Base-by-base conservation (phyloP, 108 stramenopile genomes). In the Cyclotella kingstonii region DNA sequence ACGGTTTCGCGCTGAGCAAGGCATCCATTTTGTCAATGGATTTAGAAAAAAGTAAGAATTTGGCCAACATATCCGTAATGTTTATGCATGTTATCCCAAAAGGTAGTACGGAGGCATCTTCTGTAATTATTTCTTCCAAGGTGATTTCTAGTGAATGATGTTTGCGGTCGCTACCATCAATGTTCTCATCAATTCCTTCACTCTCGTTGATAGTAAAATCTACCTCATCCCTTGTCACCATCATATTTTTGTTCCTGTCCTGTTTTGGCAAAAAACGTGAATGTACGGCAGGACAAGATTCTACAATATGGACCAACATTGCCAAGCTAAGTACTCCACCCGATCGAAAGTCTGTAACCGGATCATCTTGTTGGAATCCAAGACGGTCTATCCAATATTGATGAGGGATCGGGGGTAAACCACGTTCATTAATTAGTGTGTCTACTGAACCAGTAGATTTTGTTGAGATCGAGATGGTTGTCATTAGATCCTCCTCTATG, bases 61-160 rank as follows among this genome's bases (percentile, higher is more conserved):
- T 87, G 55, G 88, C 86, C 55, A 93, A 72, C 91, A 93, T 93
- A 63, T 89, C 91, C 26, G 88, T 89, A 8, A 89, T 68, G 55
- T 93, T 93, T 52, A 93, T 93, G 59, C 88, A 83, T 19, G 88
- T 89, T 49, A 93, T 89, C 5, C 86, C 91, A 77, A 93, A 89
- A 17, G 91, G 91, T n/a, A 93, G 52, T 17, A 93, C 84, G 0
- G 73, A 57, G 2, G 88, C 86, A 54, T 88, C 85, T 10, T 83
- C 84, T 7, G 38, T 38, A 18, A 73, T 59, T 5, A 73, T 73
- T 63, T 73, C 55, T 47, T 73, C 73, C 3, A 73, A 28, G 15
- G 40, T 48, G 22, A 51, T 59, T 2, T 42, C 29, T 9, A 39
- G 23, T 17, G 55, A 28, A 19, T 66, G 33, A n/a, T 54, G 27